Evolutionary conservation across 1,284 basidiomycete species (phyloP), one percentile per base, ranked within the genome.

Genomic region (Apiotrichum sp.): DNA sequence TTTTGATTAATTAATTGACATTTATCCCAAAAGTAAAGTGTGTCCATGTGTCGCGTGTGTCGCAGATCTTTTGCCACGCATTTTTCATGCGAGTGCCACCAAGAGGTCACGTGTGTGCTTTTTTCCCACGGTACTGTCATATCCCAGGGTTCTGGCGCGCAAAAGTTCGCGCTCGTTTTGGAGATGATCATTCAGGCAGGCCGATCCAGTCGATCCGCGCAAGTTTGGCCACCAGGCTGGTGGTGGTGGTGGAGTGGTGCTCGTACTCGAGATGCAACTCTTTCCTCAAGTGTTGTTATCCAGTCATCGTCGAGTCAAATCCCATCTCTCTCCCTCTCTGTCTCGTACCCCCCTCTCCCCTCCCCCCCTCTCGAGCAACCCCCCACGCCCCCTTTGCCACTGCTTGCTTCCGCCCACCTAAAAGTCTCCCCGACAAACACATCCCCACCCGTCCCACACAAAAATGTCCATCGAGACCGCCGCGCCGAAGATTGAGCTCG

Each of bases 321-420:
- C 36, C 7, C 36, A 38, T 38, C 36, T 38, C 36, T 38, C 36
- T 13, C 7, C 13, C 36, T 38, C 36, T 38, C 36, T 38, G 8
- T 36, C n/a, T 16, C 11, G n/a, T 40, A 29, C 80, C 65, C 79
- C 83, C 51, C 82, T 79, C 2, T 36, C n/a, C n/a, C 11, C 34
- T 40, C 36, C 80, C 65, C 79, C 83, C 51, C 82, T 79, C 2
- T 86, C 39, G 11, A 16, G 47, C 33, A n/a, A 47, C 36, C 36
- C 36, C 36, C 36, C 36, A 38, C 36, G 8, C 36, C 36, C 36
- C 36, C 36, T 8, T 13, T 13, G 36, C 36, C 8, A 38, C 36
- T 38, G 13, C 22, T 22, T 22, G 22, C 22, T 22, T 22, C 22
- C 22, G 22, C 22, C 22, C 22, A 22, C 22, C 22, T 22, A 22